Evolutionary conservation across 495 filamentous ascomycete species (phyloP).

Genomic region (Apiosordaria backusii): DNA sequence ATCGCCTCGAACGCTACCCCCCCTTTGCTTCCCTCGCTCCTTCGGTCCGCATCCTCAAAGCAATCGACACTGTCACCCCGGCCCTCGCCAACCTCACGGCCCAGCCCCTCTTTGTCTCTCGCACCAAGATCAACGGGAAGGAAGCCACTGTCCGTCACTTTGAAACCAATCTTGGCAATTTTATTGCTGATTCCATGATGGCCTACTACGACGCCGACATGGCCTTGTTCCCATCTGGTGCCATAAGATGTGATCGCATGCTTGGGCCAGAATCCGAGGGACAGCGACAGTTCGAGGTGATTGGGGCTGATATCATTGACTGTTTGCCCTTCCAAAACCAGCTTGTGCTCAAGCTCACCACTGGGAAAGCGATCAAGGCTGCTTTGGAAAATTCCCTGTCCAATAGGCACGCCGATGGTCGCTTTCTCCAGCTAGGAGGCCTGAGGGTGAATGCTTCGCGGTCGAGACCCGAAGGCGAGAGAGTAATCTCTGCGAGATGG

Average conservation of each 20-base stretch:
- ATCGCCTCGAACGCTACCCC: background rate
- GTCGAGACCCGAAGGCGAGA: background rate
- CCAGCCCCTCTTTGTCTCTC: background rate
- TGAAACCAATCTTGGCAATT: background rate
- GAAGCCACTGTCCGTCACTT: background rate
- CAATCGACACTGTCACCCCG: background rate
- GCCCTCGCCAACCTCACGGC: background rate
- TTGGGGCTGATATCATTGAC: background rate
- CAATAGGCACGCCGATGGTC: slow-evolving; percentile 1
- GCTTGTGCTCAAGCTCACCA: background rate
- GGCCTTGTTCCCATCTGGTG: background rate
- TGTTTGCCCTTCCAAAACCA: slow-evolving; percentile 1
- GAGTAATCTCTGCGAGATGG: background rate
- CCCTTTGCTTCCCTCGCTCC: background rate
- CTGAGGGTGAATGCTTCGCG: background rate
- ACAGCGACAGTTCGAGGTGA: background rate
- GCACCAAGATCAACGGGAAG: background rate
- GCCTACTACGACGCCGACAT: slow-evolving; percentile 4
- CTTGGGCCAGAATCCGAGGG: background rate
- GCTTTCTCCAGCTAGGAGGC: background rate
- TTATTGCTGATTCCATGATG: background rate
- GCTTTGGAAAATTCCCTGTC: background rate
- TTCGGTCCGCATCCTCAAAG: background rate
- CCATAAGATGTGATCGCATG: background rate
- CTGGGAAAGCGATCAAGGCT: background rate